Evolutionary conservation across 441 rosid genomes (phyloP), one percentile per base, ranked within the genome.

Genomic region (Corymbia citriodora): DNA sequence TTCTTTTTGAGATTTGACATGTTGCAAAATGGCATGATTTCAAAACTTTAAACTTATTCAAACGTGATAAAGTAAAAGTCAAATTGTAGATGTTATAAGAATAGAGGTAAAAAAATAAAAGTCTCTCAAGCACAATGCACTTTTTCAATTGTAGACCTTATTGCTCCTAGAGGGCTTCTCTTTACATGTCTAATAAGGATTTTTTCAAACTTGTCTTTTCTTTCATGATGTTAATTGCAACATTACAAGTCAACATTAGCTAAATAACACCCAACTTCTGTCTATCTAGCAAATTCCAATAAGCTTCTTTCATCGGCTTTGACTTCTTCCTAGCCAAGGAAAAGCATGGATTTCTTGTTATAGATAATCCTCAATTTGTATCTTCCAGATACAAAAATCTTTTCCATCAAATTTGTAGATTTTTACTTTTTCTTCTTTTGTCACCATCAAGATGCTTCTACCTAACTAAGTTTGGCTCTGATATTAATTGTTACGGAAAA

Each of bases 371-470:
- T 63, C 2, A 29, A n/a, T 63, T 7, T 29, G 18, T 7, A 29
- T 63, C 33, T 13, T 63, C 9, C n/a, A 27, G 29, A 3, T 27
- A 27, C 68, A 61, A 61, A 27, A 61, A 0, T 61, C 1, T 61
- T 61, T 61, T 61, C 12, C 8, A 27, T 61, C 31, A 27, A 10
- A 61, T 0, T 1, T 1, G 0, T 27, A 61, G 40, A n/a, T 65
- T 65, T 65, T 65, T 40, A 65, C 21, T n/a, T 65, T 65, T n/a
- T 8, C 36, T 15, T 65, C 74, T n/a, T n/a, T n/a, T 65, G 36
- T n/a, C 1, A 5, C 0, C 33, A 9, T 65, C 9, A 2, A 8
- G 15, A n/a, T 0, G 6, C 74, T 65, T 65, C 19, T n/a, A 65
- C 74, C n/a, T 0, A n/a, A 2, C 10, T 8, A 65, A 65, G 36